Base-by-base conservation (phyloP, 2,329 filamentous ascomycete genomes). In the Scedosporium apiospermum region DNA sequence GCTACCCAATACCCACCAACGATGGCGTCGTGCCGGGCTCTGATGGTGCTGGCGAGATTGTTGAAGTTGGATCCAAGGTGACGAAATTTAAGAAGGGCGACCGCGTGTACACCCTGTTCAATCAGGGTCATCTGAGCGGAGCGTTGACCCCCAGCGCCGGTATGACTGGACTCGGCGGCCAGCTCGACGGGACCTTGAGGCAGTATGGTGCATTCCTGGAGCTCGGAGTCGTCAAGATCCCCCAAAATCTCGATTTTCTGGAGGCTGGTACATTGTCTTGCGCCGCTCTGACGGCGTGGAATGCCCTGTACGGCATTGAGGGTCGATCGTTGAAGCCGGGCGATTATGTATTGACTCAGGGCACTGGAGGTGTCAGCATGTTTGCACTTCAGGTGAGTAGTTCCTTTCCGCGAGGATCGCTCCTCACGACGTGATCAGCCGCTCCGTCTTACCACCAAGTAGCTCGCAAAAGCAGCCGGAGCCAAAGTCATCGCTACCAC, bases 171-270 rank as follows among this genome's bases (percentile, higher is more conserved):
- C 78, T 90, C 0, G 88, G 88, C 62, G 86, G 86, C 59, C 78
- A 77, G 7, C 57, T 88, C 0, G 84, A 90, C 66, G 88, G 88
- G 59, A 81, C 80, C 0, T 77, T 91, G 26, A 80, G 86, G 34
- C 78, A 88, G 66, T 88, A 88, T 66, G 86, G 75, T 62, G 80
- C 83, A 7, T 89, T 88, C 70, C 77, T 81, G 62, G 85, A 89
- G 73, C 80, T 68, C 38, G 87, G 86, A 1, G 75, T 91, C 7
- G 85, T 89, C 16, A 74, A 76, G 53, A 75, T 80, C 49, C 88
- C 88, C 1, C 69, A 67, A 23, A 81, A 82, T 64, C 74, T 86
- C 4, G 75, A 67, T 65, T 69, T 74, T 34, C 63, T 76, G 18
- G 81, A 86, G 69, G 76, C 79, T 1, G 77, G 77, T 53, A 82